phyloP scores from a whole-genome alignment of 1,139 yeast species.

The Debaryomyces coudertii region DNA sequence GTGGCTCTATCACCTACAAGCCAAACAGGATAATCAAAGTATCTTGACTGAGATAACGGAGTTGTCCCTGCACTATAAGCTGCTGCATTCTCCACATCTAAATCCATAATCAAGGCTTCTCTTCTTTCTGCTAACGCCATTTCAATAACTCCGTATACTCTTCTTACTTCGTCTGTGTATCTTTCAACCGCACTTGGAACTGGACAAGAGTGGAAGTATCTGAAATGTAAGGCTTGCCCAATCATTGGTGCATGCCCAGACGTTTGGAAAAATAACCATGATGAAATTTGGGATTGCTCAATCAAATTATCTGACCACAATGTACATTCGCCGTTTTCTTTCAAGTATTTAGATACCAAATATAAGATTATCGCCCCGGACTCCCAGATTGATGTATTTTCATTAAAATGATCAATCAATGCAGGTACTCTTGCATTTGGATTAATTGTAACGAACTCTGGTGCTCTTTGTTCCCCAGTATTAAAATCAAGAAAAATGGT shows the following conservation, averaged over 20 bases:
- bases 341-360: conserved; percentile 66
- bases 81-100: conserved; percentile 87
- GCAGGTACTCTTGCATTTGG: conserved; percentile 97
- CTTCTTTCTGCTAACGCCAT: conserved; percentile 94
- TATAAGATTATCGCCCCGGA: conserved; percentile 88
- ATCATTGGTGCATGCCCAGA: conserved; percentile 98
- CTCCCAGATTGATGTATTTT: conserved; percentile 88
- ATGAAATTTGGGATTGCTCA: conserved; percentile 84
- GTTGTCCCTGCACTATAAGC: conserved; percentile 89
- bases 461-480: conserved; percentile 88
- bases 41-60: conserved; percentile 81
- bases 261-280: conserved; percentile 94
- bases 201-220: conserved; percentile 85
- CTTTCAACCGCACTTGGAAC: conserved; percentile 90
- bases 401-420: conserved; percentile 81
- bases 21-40: conserved; percentile 95
- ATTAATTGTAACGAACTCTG: conserved; percentile 86
- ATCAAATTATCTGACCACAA: conserved; percentile 80
- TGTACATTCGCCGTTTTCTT: conserved; percentile 71
- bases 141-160: conserved; percentile 93
- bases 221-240: conserved; percentile 93
- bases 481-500: conserved; percentile 89
- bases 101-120: conserved; percentile 87
- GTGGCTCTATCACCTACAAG: conserved; percentile 89
- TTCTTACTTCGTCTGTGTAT: conserved; percentile 88